These are phyloP conservation scores for Cafeteria roenbergensis DNA, from an alignment of 108 stramenopile genomes.

Conservation along the genomic window DNA sequence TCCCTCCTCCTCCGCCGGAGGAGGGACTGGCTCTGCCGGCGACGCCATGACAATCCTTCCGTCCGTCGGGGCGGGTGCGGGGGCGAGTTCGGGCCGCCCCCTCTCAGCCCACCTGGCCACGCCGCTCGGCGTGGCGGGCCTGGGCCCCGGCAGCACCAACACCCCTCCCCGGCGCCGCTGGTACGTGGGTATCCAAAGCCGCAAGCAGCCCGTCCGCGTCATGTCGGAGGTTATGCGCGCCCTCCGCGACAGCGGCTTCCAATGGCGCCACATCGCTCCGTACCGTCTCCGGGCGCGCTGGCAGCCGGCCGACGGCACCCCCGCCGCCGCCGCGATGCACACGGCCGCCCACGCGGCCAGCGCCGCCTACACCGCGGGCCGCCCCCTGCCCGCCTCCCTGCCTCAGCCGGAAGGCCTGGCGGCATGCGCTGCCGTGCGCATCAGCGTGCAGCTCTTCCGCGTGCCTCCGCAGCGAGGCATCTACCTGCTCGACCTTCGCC, in stretches of 20 bases:
- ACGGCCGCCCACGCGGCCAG: slow-evolving; percentile 5
- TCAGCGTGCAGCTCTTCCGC: slow-evolving; percentile 87
- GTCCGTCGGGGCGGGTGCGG: too few species aligned
- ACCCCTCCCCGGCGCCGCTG: slow-evolving; percentile 79
- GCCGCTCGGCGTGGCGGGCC: neutral
- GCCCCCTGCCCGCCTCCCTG: slow-evolving; percentile 7
- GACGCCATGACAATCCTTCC: too few species aligned
- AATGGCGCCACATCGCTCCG: slow-evolving; percentile 76
- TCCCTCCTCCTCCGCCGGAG: too few species aligned
- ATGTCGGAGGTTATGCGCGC: slow-evolving; percentile 99
- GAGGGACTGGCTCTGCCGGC: too few species aligned
- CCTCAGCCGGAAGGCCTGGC: slow-evolving; percentile 12
- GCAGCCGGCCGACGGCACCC: slow-evolving; percentile 60
- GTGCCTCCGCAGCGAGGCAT: slow-evolving; percentile 96
- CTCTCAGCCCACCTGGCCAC: neutral
- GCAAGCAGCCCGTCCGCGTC: slow-evolving; percentile 96
- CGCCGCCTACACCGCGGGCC: slow-evolving; percentile 3
- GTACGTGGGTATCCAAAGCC: slow-evolving; percentile 96
- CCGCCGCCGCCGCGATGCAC: neutral
- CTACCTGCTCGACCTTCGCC: slow-evolving; percentile 91
- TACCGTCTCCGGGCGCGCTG: slow-evolving; percentile 89
- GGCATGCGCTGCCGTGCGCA: slow-evolving; percentile 55
- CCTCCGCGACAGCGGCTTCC: slow-evolving; percentile 74
- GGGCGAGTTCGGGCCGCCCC: too few species aligned
- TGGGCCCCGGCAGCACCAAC: slow-evolving; percentile 26